Conservation (phyloP, 768 basidiomycete genomes). For the Clavaria fumosa region DNA sequence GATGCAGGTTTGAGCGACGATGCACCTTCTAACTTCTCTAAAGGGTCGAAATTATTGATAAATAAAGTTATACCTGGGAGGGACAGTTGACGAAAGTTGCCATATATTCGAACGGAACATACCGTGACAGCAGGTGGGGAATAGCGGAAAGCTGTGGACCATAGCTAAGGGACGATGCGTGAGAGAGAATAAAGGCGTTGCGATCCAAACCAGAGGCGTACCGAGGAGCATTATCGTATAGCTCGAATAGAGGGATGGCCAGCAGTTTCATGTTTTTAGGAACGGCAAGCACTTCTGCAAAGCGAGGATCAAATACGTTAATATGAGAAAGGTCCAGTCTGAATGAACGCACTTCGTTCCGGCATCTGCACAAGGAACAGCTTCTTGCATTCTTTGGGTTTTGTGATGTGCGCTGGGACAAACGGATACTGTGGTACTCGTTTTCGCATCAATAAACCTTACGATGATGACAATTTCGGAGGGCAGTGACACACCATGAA, state of each 20-base stretch:
- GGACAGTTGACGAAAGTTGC: constrained; percentile 46
- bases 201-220: constrained; percentile 16
- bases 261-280: constrained; percentile 99
- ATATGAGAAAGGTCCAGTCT: background rate
- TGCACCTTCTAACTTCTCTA: no score
- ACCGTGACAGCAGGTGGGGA: constrained; percentile 82
- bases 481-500: constrained; percentile 68
- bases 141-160: constrained; percentile 92
- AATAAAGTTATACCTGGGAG: constrained; percentile 66
- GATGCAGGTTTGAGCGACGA: no score
- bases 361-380: constrained; percentile 93
- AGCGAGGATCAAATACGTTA: background rate
- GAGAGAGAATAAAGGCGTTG: background rate
- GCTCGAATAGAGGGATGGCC: constrained; percentile 90
- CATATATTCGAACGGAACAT: constrained; percentile 9
- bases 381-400: constrained; percentile 97
- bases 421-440: constrained; percentile 88
- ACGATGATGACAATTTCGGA: no score
- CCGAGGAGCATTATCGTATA: constrained; percentile 94
- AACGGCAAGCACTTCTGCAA: constrained; percentile 82
- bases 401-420: constrained; percentile 88
- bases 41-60: no score
- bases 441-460: no score
- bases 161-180: constrained; percentile 30
- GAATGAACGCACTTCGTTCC: constrained; percentile 55